Evolutionary conservation across 768 basidiomycete species (phyloP).

Genomic region (Heimioporus sp.): DNA sequence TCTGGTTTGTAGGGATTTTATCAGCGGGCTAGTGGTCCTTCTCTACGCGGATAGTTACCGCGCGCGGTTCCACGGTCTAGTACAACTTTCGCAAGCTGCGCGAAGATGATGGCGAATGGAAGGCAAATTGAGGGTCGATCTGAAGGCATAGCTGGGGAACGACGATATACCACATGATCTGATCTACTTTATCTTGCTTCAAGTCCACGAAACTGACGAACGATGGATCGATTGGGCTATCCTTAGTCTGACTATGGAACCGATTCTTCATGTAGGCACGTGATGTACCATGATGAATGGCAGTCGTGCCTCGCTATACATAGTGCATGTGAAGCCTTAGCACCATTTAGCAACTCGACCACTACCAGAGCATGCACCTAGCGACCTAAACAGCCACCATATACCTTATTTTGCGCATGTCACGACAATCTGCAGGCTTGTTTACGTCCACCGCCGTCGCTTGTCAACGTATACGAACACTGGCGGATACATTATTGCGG

Average conservation of each 20-base stretch:
- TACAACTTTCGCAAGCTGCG: conserved; percentile 38
- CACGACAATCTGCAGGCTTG: conserved; percentile 15
- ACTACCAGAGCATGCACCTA: conserved; percentile 14
- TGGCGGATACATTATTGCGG: conserved; percentile 55
- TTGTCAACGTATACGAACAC: conserved; percentile 36
- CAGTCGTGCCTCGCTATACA: background rate
- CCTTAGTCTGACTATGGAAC: too few species aligned
- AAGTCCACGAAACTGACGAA: background rate
- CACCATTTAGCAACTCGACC: background rate
- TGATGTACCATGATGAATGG: conserved; percentile 3
- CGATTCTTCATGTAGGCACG: conserved; percentile 9
- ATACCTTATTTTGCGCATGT: conserved; percentile 19
- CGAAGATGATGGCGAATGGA: conserved; percentile 19
- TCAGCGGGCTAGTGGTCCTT: conserved; percentile 46
- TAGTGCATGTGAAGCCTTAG: too few species aligned
- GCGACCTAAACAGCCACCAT: conserved; percentile 10
- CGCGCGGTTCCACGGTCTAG: conserved; percentile 39
- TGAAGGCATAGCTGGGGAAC: background rate
- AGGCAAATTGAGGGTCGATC: background rate
- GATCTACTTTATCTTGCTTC: conserved; percentile 11
- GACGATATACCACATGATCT: conserved; percentile 18
- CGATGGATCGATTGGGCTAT: too few species aligned
- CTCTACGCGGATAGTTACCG: conserved; percentile 51
- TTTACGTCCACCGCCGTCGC: conserved; percentile 17
- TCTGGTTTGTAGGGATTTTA: conserved; percentile 42